Evolutionary conservation across 768 basidiomycete species (phyloP).

Genomic region (Tubosaeta sp.): DNA sequence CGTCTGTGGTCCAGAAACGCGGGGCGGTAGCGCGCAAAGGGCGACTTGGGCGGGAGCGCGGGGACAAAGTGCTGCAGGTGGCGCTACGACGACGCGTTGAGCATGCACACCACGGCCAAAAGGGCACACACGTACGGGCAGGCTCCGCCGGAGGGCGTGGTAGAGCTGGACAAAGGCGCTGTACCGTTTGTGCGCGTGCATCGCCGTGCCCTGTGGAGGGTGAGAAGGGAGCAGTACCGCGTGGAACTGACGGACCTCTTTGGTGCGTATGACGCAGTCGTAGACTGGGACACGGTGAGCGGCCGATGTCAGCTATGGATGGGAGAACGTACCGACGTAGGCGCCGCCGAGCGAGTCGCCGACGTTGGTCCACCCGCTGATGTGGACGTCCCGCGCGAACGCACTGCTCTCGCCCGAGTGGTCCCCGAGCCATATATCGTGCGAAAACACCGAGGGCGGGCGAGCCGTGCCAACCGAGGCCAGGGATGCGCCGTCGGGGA

Average conservation of each 20-base stretch:
- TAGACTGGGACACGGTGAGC: conserved; percentile 41
- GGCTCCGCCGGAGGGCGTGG: conserved; percentile 40
- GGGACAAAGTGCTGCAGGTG: conserved; percentile 49
- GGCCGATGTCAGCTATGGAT: too few relatives aligned
- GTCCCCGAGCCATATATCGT: conserved; percentile 68
- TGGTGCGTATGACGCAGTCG: conserved; percentile 65
- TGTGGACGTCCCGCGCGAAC: conserved; percentile 63
- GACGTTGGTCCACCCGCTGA: conserved; percentile 69
- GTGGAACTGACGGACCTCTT: conserved; percentile 39
- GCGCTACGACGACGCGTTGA: conserved; percentile 28
- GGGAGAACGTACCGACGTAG: conserved; percentile 50
- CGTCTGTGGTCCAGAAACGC: conserved; percentile 64
- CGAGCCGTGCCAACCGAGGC: conserved; percentile 10
- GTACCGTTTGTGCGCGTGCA: conserved; percentile 66
- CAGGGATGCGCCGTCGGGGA: conserved; percentile 21
- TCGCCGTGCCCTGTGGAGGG: conserved; percentile 46
- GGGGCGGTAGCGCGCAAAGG: conserved; percentile 61
- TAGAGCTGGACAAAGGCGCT: conserved; percentile 59
- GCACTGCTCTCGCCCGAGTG: conserved; percentile 48
- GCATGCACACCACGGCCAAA: neutral
- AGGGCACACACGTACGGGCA: conserved; percentile 43
- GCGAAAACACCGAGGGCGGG: conserved; percentile 56
- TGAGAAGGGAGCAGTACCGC: neutral
- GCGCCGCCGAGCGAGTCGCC: conserved; percentile 62
- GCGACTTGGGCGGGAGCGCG: conserved; percentile 62